Evolutionary conservation across 306 rosid species (phyloP).

Genomic region (Fragaria nilgerrensis): DNA sequence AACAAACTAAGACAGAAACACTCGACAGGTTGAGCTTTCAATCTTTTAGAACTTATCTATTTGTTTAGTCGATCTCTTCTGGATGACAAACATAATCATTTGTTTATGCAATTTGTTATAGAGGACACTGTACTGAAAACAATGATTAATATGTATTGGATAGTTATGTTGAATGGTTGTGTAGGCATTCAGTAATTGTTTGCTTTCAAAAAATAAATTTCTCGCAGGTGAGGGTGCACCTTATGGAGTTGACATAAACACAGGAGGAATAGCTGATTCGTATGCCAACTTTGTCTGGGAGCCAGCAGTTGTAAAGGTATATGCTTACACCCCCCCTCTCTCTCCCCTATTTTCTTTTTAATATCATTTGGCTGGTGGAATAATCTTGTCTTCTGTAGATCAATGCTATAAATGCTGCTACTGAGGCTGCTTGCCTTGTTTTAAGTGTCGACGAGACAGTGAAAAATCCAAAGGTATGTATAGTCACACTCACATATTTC

Average conservation of each 20-base stretch:
- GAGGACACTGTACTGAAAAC: neutral
- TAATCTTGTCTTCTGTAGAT: constrained; percentile 48
- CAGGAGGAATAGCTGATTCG: constrained; percentile 95
- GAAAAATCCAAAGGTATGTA: constrained; percentile 83
- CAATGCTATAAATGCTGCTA: constrained; percentile 96
- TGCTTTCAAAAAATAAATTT: neutral
- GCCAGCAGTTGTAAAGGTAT: constrained; percentile 96
- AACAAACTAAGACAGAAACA: constrained; percentile 96
- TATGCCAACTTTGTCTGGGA: constrained; percentile 98
- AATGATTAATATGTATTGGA: neutral
- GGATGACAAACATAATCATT: neutral
- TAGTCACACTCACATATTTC: neutral
- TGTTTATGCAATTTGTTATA: neutral
- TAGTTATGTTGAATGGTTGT: neutral
- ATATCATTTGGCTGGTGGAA: neutral
- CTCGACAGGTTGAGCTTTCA: constrained; percentile 60
- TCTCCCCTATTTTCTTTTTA: neutral
- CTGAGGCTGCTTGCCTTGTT: constrained; percentile 95
- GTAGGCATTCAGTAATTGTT: neutral
- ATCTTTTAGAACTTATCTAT: neutral
- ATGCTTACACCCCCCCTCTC: neutral
- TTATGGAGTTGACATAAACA: constrained; percentile 84
- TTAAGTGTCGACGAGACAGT: constrained; percentile 95
- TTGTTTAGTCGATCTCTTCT: neutral
- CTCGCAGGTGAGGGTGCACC: constrained; percentile 82